Base-by-base conservation (phyloP, 768 basidiomycete species). In the Mrakia frigida region DNA sequence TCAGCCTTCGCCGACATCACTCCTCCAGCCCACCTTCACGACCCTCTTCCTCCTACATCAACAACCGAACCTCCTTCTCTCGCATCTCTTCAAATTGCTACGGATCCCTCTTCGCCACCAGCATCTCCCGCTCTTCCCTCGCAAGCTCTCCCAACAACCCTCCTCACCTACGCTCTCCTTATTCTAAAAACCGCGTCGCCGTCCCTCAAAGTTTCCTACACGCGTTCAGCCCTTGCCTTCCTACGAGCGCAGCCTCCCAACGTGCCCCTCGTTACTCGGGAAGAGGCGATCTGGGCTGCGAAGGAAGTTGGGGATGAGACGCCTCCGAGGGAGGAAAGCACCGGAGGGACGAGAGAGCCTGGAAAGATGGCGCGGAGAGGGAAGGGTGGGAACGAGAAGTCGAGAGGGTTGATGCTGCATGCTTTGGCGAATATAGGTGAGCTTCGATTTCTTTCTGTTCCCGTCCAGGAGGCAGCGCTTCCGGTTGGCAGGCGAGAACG, bases 391-490 rank as follows among this genome's bases (percentile, higher is more conserved):
- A 82, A 80, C 14, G 82, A 84, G 63, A 89, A 88, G 82, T 91
- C 87, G 78, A 84, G 89, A 35, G 88, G 89, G 0, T 87, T 88
- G 18, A 91, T 92, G 90, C 73, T 74, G 18, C 67, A 78, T 53
- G 90, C 92, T 1, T 83, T 93, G 1, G 92, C 92, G 0, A 92
- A 92, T 81, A 92, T 94, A 72, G 56, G 56, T 56, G 23, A 56
- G 56, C 25, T n/a, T 56, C 52, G 43, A 9, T 18, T 53, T 2
- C 25, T 6, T 21, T 53, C 18, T 21, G 9, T 11, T 53, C 16
- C 4, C n/a, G n/a, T n/a, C n/a, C n/a, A n/a, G n/a, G n/a, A n/a
- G n/a, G n/a, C n/a, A n/a, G n/a, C n/a, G n/a, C n/a, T n/a, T n/a
- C n/a, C n/a, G n/a, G n/a, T n/a, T n/a, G n/a, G n/a, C n/a, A n/a